These are phyloP conservation scores for Orbilia quercus DNA, from an alignment of 2,329 filamentous ascomycete genomes.

Conservation along the genomic window DNA sequence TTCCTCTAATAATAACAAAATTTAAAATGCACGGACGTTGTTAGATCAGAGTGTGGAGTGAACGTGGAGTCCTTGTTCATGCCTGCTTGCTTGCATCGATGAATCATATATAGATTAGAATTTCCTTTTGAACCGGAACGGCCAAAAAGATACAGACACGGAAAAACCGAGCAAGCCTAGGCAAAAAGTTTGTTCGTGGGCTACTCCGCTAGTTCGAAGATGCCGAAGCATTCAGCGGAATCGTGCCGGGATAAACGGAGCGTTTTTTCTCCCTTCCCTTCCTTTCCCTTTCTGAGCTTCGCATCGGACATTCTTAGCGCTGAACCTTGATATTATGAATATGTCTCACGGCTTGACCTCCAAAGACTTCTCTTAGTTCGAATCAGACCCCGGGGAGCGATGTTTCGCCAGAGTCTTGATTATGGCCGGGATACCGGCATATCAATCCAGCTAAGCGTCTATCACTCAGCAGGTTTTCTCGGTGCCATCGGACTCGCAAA, in stretches of 20 bases:
- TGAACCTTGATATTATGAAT: conserved; percentile 39
- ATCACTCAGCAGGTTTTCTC: conserved; percentile 6
- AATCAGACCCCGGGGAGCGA: conserved; percentile 27
- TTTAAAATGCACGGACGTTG: conserved; percentile 50
- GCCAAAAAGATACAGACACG: conserved; percentile 31
- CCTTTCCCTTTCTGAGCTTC: conserved; percentile 13
- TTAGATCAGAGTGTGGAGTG: conserved; percentile 23
- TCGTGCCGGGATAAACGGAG: conserved; percentile 51
- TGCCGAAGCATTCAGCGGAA: conserved; percentile 34
- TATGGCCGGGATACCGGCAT: conserved; percentile 37
- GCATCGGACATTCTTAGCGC: conserved; percentile 27
- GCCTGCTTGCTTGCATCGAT: conserved; percentile 37
- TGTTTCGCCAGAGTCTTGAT: conserved; percentile 12
- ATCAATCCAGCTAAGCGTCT: conserved; percentile 28
- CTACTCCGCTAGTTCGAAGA: conserved; percentile 19
- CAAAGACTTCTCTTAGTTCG: conserved; percentile 11
- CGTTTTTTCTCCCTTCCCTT: conserved; percentile 47
- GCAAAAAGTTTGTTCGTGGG: conserved; percentile 15
- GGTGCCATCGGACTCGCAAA: conserved; percentile 13
- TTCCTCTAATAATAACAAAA: conserved; percentile 36
- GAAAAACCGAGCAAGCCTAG: no score
- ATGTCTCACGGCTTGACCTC: conserved; percentile 42
- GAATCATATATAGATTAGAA: conserved; percentile 32
- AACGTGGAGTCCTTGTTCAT: conserved; percentile 50
- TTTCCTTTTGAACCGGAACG: conserved; percentile 26